A percentile compares a stretch with the other conserved stretches of the same genome.
phyloP scores from a whole-genome alignment of 345 rosid genomes.

The Camelina sativa region DNA sequence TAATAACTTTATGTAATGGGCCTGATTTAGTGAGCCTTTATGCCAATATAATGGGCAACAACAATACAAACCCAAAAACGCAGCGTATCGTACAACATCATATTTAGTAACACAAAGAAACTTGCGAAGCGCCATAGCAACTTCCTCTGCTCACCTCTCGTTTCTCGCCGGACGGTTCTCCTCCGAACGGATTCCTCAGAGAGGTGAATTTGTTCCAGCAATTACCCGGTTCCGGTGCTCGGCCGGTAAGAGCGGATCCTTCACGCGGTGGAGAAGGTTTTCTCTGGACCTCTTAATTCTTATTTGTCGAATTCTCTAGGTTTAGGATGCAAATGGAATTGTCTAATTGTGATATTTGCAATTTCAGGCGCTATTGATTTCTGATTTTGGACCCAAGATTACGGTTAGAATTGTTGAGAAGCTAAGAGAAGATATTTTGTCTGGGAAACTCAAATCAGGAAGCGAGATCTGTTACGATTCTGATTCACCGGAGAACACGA shows the following conservation, averaged over 20 bases:
- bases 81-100: too few species aligned
- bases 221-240: slow-evolving; percentile 56
- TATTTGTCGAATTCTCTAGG: background rate
- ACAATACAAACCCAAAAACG: too few species aligned
- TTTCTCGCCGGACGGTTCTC: slow-evolving; percentile 51
- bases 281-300: slow-evolving; percentile 53
- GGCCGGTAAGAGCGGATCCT: slow-evolving; percentile 89
- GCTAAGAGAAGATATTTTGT: slow-evolving; percentile 73
- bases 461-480: slow-evolving; percentile 40
- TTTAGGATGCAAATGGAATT: slow-evolving; percentile 1
- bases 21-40: too few species aligned
- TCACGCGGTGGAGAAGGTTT: slow-evolving; percentile 80
- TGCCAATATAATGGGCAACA: too few species aligned
- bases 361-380: slow-evolving; percentile 73
- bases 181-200: slow-evolving; percentile 25
- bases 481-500: too few species aligned
- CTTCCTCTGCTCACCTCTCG: slow-evolving; percentile 58
- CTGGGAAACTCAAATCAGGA: slow-evolving; percentile 90
- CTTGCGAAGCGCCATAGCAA: slow-evolving; percentile 49
- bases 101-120: too few species aligned
- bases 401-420: slow-evolving; percentile 88
- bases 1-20: too few species aligned
- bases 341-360: background rate
- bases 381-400: slow-evolving; percentile 95
- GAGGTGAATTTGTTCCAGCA: slow-evolving; percentile 28